Evolutionary conservation across 768 basidiomycete genomes (phyloP), one percentile per base, ranked within the genome.

Genomic region (Leccinum uliginosum): DNA sequence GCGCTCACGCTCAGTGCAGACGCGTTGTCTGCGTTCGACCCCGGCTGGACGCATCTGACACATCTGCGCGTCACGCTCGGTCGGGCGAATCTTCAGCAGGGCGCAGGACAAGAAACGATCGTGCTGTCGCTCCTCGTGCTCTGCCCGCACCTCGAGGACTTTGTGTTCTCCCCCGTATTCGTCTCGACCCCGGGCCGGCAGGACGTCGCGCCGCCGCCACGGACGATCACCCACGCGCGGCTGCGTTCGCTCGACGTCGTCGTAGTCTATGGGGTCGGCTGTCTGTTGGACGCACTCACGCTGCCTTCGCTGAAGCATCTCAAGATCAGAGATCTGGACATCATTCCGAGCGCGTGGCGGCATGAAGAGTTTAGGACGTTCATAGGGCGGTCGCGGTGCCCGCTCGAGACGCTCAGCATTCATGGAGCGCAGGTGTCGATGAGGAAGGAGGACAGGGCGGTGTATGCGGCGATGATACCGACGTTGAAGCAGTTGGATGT

Each of bases 311-410:
- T 66, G 23, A 45, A 40, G 8, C 27, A 50, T 11, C 53, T 66
- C 48, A 50, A 56, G 34, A 48, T 62, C 17, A 17, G 21, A 21
- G 47, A 64, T 54, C 32, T 65, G n/a, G 63, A 65, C 23, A 55
- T 65, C 23, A 8, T 61, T n/a, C 63, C 63, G 19, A 54, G 51
- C 11, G 15, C 24, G 6, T 69, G 65, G 62, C 56, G 38, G 29
- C 52, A 61, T 10, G 23, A 45, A 7, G 51, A 53, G 9, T 44
- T 67, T 48, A 67, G 29, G 43, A 14, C 59, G 21, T 69, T 68
- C 15, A 12, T 68, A 24, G 21, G n/a, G 34, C 54, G 67, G 3
- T 69, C 65, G 15, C 6, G 6, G 27, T 69, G 67, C 30, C 67
- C 62, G 6, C 53, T 67, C 10, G 65, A 61, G 59, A 57, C 24